phyloP scores from a whole-genome alignment of 768 basidiomycete genomes.

The Scleroderma bovista region DNA sequence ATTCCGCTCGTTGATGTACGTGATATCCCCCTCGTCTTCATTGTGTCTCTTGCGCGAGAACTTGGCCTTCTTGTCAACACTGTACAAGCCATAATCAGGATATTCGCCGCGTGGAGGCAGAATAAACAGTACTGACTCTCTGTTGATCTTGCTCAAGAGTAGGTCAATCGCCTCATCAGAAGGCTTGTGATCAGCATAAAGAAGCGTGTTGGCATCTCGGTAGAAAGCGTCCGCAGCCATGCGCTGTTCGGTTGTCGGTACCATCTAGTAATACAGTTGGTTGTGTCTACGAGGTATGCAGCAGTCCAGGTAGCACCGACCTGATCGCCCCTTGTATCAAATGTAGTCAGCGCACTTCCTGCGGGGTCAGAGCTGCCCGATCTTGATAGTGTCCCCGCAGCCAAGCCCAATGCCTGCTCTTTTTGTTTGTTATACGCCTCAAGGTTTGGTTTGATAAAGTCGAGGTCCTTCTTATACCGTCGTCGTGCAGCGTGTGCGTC shows the following conservation, averaged over 20 bases:
- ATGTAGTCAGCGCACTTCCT: constrained; percentile 37
- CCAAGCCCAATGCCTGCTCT: constrained; percentile 72
- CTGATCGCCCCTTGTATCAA: constrained; percentile 44
- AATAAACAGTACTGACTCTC: constrained; percentile 72
- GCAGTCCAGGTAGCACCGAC: constrained; percentile 24
- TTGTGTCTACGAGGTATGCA: too few relatives aligned
- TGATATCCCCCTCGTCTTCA: constrained; percentile 94
- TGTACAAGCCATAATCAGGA: constrained; percentile 23
- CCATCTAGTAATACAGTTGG: constrained; percentile 31
- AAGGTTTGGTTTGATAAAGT: constrained; percentile 82
- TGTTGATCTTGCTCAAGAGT: constrained; percentile 86
- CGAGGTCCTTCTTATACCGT: constrained; percentile 89
- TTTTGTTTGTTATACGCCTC: constrained; percentile 86
- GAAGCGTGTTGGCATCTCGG: constrained; percentile 85
- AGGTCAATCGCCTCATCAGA: constrained; percentile 93
- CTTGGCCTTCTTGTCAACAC: constrained; percentile 85
- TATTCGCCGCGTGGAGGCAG: not conserved
- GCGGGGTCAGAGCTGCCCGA: constrained; percentile 28
- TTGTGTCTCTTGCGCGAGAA: constrained; percentile 86
- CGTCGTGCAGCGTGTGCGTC: constrained; percentile 85
- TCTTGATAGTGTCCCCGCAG: constrained; percentile 57
- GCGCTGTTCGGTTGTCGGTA: constrained; percentile 54
- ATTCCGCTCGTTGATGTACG: constrained; percentile 98
- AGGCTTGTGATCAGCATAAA: constrained; percentile 95
- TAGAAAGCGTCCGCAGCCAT: constrained; percentile 79